Conservation (phyloP, 371 early-diverging fungal species). For the Haplosporangium sp. region DNA sequence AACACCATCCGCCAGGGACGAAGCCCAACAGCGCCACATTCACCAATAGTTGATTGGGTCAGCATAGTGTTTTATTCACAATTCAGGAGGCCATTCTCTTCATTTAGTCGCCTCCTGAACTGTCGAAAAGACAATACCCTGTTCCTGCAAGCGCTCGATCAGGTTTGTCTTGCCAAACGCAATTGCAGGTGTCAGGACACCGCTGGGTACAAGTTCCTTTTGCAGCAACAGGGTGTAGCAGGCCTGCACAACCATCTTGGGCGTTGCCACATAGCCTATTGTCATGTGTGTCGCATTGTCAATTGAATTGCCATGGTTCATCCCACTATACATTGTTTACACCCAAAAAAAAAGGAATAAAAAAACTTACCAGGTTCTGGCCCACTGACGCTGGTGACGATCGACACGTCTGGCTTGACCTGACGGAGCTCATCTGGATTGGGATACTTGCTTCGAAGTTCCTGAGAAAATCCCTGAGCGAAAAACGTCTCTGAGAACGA, state of each 20-base stretch:
- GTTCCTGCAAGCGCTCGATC: conserved; percentile 61
- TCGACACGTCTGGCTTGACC: conserved; percentile 57
- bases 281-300: neutral
- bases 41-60: too few species aligned
- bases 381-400: conserved; percentile 64
- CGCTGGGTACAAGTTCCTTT: conserved; percentile 60
- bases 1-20: too few species aligned
- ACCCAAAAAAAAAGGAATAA: neutral
- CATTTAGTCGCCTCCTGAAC: conserved; percentile 35
- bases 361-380: conserved; percentile 63
- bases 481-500: conserved; percentile 66
- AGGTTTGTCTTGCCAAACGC: conserved; percentile 72
- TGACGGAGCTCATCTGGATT: conserved; percentile 15
- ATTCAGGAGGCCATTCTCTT: neutral
- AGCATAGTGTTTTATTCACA: neutral
- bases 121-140: conserved; percentile 65
- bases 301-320: neutral
- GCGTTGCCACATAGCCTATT: conserved; percentile 67
- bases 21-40: too few species aligned
- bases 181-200: conserved; percentile 69
- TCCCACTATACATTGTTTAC: neutral
- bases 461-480: conserved; percentile 62
- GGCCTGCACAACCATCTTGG: conserved; percentile 66
- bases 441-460: conserved; percentile 18
- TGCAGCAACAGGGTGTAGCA: conserved; percentile 61